Conservation (phyloP, 805 yeast genomes). For the Zygotorulaspora danielsina region DNA sequence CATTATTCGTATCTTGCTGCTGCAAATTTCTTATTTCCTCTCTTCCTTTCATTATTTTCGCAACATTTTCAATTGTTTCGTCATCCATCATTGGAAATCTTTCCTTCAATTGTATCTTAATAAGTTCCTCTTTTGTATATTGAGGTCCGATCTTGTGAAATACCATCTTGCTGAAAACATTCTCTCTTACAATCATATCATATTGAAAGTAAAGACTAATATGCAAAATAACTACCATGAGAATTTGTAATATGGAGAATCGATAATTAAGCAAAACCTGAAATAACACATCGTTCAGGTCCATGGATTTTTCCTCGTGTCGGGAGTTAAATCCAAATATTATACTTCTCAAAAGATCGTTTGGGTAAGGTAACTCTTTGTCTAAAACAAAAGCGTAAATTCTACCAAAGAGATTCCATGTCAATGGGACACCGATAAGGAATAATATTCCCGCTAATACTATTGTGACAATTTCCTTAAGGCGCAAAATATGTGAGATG, state of each 20-base stretch:
- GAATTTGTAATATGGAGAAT: constrained; percentile 36
- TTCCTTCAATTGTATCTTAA: constrained; percentile 28
- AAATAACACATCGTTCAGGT: constrained; percentile 11
- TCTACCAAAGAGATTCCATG: constrained; percentile 53
- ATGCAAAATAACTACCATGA: constrained; percentile 40
- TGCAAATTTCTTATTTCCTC: constrained; percentile 22
- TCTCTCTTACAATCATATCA: constrained; percentile 69
- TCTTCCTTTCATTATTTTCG: constrained; percentile 28
- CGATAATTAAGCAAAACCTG: constrained; percentile 24
- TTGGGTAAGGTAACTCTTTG: constrained; percentile 43
- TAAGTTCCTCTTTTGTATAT: constrained; percentile 28
- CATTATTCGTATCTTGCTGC: constrained; percentile 5
- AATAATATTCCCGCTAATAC: constrained; percentile 38
- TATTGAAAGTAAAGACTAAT: constrained; percentile 53
- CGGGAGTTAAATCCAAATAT: constrained; percentile 22
- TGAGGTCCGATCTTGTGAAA: constrained; percentile 53
- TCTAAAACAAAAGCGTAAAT: constrained; percentile 55
- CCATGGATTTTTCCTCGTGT: constrained; percentile 12
- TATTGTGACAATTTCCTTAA: constrained; percentile 20
- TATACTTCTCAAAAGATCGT: constrained; percentile 26
- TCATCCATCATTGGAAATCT: constrained; percentile 35
- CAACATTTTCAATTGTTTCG: constrained; percentile 29
- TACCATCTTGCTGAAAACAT: constrained; percentile 58
- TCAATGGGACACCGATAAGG: constrained; percentile 52
- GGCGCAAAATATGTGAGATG: constrained; percentile 15